Conservation (phyloP, 768 basidiomycete genomes). For the Flagelloscypha sp. region DNA sequence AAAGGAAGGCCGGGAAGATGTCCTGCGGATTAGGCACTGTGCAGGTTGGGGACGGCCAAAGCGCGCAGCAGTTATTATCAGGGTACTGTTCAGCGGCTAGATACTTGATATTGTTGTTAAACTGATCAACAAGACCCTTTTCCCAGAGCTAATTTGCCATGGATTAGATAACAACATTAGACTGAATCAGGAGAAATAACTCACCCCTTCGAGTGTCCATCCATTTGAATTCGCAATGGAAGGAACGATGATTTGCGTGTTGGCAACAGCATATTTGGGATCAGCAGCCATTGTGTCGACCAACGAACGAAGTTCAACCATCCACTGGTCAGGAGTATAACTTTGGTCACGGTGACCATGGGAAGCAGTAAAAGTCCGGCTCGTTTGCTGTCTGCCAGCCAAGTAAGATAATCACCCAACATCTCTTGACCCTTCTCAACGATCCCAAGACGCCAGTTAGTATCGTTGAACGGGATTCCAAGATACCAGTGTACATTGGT, state of each 20-base stretch:
- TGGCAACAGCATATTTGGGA: too few relatives aligned
- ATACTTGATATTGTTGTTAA: constrained; percentile 30
- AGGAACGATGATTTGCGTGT: too few relatives aligned
- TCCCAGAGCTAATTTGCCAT: constrained; percentile 33
- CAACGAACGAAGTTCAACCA: too few relatives aligned
- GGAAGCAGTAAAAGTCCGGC: constrained; percentile 55
- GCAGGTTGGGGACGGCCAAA: constrained; percentile 30
- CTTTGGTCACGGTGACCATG: not conserved
- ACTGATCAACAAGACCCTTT: constrained; percentile 40
- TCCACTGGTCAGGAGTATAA: too few relatives aligned
- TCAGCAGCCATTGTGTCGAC: too few relatives aligned
- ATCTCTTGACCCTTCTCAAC: constrained; percentile 53
- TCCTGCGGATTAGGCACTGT: constrained; percentile 31
- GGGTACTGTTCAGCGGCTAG: constrained; percentile 55
- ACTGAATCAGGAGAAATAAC: constrained; percentile 40
- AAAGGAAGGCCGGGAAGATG: constrained; percentile 47
- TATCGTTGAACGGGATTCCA: constrained; percentile 14
- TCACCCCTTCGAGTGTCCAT: too few relatives aligned
- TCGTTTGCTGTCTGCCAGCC: constrained; percentile 67
- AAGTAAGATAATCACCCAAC: constrained; percentile 60
- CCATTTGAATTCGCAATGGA: too few relatives aligned
- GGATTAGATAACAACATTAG: constrained; percentile 34
- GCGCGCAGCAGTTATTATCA: constrained; percentile 52
- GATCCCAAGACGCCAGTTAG: constrained; percentile 32
- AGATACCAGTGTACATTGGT: constrained; percentile 43